Evolutionary conservation across 2,329 filamentous ascomycete species (phyloP), one percentile per base, ranked within the genome.

Genomic region (Colletotrichum coccodes): DNA sequence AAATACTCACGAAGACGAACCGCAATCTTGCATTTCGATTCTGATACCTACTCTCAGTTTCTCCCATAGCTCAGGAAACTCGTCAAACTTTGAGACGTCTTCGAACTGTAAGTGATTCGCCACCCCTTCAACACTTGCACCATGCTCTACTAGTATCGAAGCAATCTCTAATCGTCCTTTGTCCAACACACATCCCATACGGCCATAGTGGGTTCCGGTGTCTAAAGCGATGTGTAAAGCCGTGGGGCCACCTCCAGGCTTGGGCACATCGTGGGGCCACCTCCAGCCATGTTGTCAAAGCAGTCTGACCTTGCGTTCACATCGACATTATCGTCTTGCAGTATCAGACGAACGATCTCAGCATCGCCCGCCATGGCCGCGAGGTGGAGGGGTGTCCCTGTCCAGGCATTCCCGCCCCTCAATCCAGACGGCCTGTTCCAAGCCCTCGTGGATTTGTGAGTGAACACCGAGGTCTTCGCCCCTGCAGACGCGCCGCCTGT

Each of bases 181-280:
- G 12, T 28, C 6, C 7, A 26, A 18, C 3, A 6, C 21, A 3
- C 7, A 3, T 8, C 14, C n/a, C 9, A 2, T 8, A 1, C n/a
- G 0, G 16, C 0, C 1, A 14, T 7, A 18, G 14, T 8, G 0
- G 4, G 1, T 16, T 6, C 16, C 7, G 3, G 32, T n/a, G 4
- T 12, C 6, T 4, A 56, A 34, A 18, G 34, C 52, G 21, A 56
- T 28, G 7, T 56, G 52, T 21, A 40, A 28, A 6, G 34, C 52
- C 34, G 52, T 40, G 12, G 14, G 6, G 16, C 21, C 23, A 18
- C 21, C 6, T 18, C 52, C 30, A 16, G 3, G 6, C 26, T 12
- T 30, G 3, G 23, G 11, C 26, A 49, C 14, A 18, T 18, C 4
- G 18, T 8, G 5, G 30, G 6, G 9, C 18, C 18, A 2, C 7